A percentile compares a stretch with the other conserved stretches of the same genome.
phyloP scores from a whole-genome alignment of 768 basidiomycete species.

The Boletus huronensis region DNA sequence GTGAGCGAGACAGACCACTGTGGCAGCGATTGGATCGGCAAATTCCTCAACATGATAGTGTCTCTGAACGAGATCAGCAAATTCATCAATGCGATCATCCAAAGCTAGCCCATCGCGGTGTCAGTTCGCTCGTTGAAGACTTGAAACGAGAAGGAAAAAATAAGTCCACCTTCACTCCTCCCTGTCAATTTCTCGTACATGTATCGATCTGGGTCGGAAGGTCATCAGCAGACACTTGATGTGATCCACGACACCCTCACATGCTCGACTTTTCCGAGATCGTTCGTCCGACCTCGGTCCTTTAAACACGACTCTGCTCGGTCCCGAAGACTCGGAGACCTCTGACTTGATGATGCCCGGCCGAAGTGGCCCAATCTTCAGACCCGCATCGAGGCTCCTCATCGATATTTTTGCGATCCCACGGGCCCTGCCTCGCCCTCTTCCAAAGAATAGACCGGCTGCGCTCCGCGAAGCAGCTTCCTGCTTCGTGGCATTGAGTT shows the following conservation, averaged over 20 bases:
- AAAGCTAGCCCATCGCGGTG: constrained; percentile 47
- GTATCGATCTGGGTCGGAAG: constrained; percentile 61
- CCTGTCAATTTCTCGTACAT: constrained; percentile 92
- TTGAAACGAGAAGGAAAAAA: constrained; percentile 7
- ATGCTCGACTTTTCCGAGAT: constrained; percentile 46
- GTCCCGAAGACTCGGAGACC: constrained; percentile 15
- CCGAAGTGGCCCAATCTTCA: constrained; percentile 15
- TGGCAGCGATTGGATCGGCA: constrained; percentile 65
- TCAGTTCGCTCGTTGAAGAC: background rate
- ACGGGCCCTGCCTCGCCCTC: constrained; percentile 8
- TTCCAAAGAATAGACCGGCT: constrained; percentile 6
- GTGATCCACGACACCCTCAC: constrained; percentile 39
- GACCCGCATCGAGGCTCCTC: constrained; percentile 8
- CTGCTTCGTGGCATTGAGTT: constrained; percentile 31
- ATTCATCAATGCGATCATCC: constrained; percentile 85
- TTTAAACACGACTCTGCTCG: constrained; percentile 30
- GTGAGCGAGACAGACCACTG: constrained; percentile 41
- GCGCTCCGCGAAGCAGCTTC: constrained; percentile 26
- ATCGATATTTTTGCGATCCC: background rate
- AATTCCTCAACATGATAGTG: constrained; percentile 72
- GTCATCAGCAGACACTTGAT: background rate
- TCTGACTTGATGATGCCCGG: constrained; percentile 19
- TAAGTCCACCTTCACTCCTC: constrained; percentile 70
- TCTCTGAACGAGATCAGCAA: constrained; percentile 66
- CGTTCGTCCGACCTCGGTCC: constrained; percentile 30